phyloP scores from a whole-genome alignment of 2,329 filamentous ascomycete species.

The Myriosclerotinia duriaeana region DNA sequence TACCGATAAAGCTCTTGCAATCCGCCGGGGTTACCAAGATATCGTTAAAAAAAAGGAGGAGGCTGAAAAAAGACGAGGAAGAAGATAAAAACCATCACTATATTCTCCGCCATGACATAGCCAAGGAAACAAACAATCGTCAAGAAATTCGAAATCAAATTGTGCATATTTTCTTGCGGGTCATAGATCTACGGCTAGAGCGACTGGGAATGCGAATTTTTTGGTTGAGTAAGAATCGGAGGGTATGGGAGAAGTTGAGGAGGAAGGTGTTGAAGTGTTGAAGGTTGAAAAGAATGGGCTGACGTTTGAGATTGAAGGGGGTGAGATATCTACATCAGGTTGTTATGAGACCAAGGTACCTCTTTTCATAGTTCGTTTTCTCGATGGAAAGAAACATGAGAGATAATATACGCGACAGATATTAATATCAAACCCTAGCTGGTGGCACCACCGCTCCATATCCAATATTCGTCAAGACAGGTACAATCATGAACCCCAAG shows the following conservation, averaged over 20 bases:
- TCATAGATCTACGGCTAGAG: constrained; percentile 44
- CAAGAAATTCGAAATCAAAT: constrained; percentile 41
- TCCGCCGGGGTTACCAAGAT: too few relatives aligned
- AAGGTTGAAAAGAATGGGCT: constrained; percentile 41
- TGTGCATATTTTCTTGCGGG: constrained; percentile 43
- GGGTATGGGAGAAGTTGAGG: constrained; percentile 39
- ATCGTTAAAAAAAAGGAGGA: too few relatives aligned
- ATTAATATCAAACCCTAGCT: too few relatives aligned
- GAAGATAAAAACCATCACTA: background rate
- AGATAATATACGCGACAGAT: too few relatives aligned
- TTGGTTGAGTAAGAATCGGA: constrained; percentile 32
- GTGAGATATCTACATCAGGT: background rate
- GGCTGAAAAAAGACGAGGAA: background rate
- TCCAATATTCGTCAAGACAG: constrained; percentile 34
- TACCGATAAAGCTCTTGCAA: too few relatives aligned
- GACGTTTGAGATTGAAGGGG: constrained; percentile 44
- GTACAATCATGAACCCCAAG: constrained; percentile 22
- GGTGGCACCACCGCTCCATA: constrained; percentile 35
- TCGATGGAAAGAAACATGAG: too few relatives aligned
- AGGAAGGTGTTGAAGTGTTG: constrained; percentile 37
- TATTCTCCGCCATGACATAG: background rate
- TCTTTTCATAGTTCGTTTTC: too few relatives aligned
- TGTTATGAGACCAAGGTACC: background rate
- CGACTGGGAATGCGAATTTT: constrained; percentile 41
- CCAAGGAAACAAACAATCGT: constrained; percentile 42